Evolutionary conservation across 306 rosid species (phyloP).

Genomic region (Cucurbita pepo): DNA sequence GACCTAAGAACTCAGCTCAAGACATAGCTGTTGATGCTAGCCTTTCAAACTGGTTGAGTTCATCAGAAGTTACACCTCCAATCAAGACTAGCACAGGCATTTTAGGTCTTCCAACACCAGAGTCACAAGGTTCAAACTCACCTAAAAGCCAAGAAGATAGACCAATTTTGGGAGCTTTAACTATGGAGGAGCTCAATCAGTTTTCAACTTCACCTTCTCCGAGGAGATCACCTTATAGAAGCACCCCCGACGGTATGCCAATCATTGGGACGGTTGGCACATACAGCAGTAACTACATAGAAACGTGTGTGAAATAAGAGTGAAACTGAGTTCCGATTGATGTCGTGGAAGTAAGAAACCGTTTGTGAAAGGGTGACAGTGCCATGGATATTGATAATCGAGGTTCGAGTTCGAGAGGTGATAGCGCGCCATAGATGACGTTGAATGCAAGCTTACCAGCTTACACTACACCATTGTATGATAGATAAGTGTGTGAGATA

Average conservation of each 20-base stretch:
- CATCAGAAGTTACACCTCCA: constrained; percentile 31
- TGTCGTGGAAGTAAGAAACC: not conserved
- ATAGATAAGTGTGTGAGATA: not conserved
- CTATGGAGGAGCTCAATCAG: constrained; percentile 62
- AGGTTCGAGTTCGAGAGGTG: not conserved
- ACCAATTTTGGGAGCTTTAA: constrained; percentile 80
- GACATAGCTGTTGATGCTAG: constrained; percentile 74
- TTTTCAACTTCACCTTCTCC: constrained; percentile 57
- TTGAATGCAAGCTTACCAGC: not conserved
- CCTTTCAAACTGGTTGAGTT: constrained; percentile 76
- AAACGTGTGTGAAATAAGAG: not conserved
- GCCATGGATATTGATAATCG: not conserved
- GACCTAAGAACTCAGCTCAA: constrained; percentile 26
- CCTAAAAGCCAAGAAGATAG: constrained; percentile 51
- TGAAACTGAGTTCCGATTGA: not conserved
- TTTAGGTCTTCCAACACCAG: constrained; percentile 21
- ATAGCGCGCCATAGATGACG: not conserved
- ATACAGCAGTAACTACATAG: constrained; percentile 48
- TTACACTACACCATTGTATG: not conserved
- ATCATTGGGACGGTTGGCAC: constrained; percentile 76
- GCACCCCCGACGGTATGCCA: constrained; percentile 68
- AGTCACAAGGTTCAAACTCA: constrained; percentile 50
- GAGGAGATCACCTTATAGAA: constrained; percentile 48
- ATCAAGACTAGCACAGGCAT: constrained; percentile 18
- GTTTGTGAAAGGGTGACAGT: not conserved